Conservation (phyloP, 441 rosid genomes). For the Gossypium lobatum region DNA sequence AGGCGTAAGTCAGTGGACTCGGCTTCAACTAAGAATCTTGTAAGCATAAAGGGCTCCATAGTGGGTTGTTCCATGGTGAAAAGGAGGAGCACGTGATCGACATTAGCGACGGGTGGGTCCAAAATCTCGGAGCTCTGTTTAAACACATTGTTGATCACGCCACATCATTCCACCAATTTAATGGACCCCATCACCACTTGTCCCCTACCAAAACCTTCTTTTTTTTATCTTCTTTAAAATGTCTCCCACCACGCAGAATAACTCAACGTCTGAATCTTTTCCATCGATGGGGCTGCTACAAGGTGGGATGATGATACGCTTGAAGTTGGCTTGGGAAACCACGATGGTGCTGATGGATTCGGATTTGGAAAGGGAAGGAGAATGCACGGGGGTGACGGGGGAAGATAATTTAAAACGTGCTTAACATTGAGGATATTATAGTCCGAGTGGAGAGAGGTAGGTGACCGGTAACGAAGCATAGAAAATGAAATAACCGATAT, state of each 20-base stretch:
- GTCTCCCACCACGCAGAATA: conserved; percentile 76
- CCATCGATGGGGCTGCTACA: conserved; percentile 10
- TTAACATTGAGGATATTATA: conserved; percentile 65
- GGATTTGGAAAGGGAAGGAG: conserved; percentile 52
- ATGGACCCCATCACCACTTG: conserved; percentile 61
- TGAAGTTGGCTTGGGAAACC: conserved; percentile 88
- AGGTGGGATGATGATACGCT: conserved; percentile 69
- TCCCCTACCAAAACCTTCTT: conserved; percentile 81
- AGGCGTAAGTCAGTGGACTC: conserved; percentile 69
- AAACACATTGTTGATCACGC: conserved; percentile 68
- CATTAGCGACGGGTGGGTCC: conserved; percentile 82
- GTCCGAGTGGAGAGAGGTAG: conserved; percentile 35
- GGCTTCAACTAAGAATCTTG: conserved; percentile 81
- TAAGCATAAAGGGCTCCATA: conserved; percentile 56
- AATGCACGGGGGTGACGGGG: conserved; percentile 54
- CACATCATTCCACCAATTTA: conserved; percentile 78
- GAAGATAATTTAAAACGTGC: conserved; percentile 44
- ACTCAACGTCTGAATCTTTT: conserved; percentile 32
- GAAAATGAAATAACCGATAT: conserved; percentile 56
- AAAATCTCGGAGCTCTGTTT: conserved; percentile 49
- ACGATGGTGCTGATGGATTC: conserved; percentile 76
- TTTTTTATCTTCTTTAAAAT: conserved; percentile 76
- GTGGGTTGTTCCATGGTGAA: conserved; percentile 79
- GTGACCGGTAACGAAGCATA: conserved; percentile 42
- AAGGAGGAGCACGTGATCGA: conserved; percentile 63